Conservation (phyloP, 1,284 basidiomycete genomes). For the Cryptococcus jaspeensis region DNA sequence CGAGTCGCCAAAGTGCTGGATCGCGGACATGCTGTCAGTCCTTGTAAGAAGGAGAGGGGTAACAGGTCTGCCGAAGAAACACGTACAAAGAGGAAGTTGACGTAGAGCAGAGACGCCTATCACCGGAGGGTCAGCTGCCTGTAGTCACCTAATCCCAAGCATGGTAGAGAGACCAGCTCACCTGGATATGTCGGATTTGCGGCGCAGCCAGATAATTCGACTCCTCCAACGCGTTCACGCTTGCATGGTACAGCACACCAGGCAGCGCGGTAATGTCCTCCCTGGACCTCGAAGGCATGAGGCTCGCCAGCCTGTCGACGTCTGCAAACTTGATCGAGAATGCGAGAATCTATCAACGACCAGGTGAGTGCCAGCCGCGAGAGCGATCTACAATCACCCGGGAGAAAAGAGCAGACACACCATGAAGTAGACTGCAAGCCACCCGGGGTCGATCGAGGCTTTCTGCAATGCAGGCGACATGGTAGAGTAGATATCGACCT, state of each 20-base stretch:
- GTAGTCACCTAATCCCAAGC: background rate
- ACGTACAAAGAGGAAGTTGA: slow-evolving; percentile 22
- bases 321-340: slow-evolving; percentile 10
- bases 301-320: background rate
- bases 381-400: too few relatives aligned
- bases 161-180: slow-evolving; percentile 1
- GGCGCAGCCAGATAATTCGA: slow-evolving; percentile 18
- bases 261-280: slow-evolving; percentile 5
- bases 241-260: slow-evolving; percentile 10
- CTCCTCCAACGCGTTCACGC: slow-evolving; percentile 14
- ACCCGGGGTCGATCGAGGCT: slow-evolving; percentile 9
- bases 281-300: background rate
- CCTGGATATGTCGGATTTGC: slow-evolving; percentile 25
- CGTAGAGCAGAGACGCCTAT: slow-evolving; percentile 17
- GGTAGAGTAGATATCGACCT: slow-evolving; percentile 1
- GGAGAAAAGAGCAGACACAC: slow-evolving; percentile 9
- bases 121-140: background rate
- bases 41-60: background rate
- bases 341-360: slow-evolving; percentile 13
- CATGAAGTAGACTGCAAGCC: slow-evolving; percentile 22
- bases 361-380: background rate
- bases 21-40: background rate
- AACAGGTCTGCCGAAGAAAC: background rate
- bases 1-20: slow-evolving; percentile 23
- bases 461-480: background rate